Conservation (phyloP, 371 early-diverging fungal genomes). For the Umbelopsis sp. region DNA sequence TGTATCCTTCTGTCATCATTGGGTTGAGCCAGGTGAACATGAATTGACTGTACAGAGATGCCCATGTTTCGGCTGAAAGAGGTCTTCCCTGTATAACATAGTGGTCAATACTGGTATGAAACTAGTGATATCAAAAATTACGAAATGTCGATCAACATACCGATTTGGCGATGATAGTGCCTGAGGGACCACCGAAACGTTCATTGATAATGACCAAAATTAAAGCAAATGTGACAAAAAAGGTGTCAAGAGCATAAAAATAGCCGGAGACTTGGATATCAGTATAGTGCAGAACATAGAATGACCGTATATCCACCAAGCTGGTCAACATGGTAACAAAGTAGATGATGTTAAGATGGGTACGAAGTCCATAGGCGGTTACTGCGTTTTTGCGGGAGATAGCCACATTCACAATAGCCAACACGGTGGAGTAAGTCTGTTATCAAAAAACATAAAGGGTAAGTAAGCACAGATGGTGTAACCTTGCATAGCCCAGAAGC, state of each 20-base stretch:
- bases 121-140: neutral
- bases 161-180: slow-evolving; percentile 35
- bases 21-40: slow-evolving; percentile 59
- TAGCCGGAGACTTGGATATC: slow-evolving; percentile 30
- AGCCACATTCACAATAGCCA: slow-evolving; percentile 27
- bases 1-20: slow-evolving; percentile 56
- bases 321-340: slow-evolving; percentile 28
- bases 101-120: neutral
- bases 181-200: slow-evolving; percentile 31
- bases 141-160: slow-evolving; percentile 24
- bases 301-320: slow-evolving; percentile 36
- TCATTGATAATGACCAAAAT: slow-evolving; percentile 37
- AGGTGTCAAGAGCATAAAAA: slow-evolving; percentile 26
- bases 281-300: slow-evolving; percentile 32
- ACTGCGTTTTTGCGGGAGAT: slow-evolving; percentile 24
- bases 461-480: neutral
- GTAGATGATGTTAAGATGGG: slow-evolving; percentile 38
- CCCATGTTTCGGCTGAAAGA: slow-evolving; percentile 53
- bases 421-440: slow-evolving; percentile 30
- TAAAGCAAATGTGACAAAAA: slow-evolving; percentile 23
- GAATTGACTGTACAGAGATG: slow-evolving; percentile 55
- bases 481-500: neutral
- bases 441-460: neutral
- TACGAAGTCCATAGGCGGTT: slow-evolving; percentile 31
- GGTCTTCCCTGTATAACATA: slow-evolving; percentile 37